Evolutionary conservation across 176 grass and related monocot species (phyloP).

Genomic region (Thinopyrum elongatum): DNA sequence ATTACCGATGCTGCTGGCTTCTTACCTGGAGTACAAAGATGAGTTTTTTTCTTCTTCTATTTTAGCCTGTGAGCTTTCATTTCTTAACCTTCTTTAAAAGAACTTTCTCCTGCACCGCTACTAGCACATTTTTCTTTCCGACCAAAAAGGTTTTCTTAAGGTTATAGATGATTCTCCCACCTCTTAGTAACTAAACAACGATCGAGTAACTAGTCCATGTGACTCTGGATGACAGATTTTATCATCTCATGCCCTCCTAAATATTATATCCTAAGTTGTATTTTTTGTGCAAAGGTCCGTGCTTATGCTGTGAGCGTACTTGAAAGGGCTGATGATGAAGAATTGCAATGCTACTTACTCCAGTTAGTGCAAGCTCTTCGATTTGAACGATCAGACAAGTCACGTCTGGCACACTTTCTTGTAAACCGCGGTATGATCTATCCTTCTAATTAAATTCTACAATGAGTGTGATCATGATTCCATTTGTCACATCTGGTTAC

Average conservation of each 20-base stretch:
- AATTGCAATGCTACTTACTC: slow-evolving; percentile 93
- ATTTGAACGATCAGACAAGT: slow-evolving; percentile 97
- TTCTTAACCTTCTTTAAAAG: neutral
- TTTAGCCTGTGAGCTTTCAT: neutral
- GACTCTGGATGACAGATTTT: neutral
- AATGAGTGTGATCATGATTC: neutral
- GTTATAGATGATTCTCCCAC: slow-evolving; percentile 8
- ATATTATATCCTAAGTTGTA: neutral
- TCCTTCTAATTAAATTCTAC: slow-evolving; percentile 1
- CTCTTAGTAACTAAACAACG: neutral
- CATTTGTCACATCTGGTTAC: slow-evolving; percentile 5
- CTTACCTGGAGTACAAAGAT: neutral
- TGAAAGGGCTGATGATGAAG: slow-evolving; percentile 96
- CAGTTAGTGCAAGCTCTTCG: slow-evolving; percentile 98
- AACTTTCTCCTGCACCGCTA: neutral
- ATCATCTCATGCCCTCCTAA: slow-evolving; percentile 14
- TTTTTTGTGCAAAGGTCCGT: slow-evolving; percentile 62
- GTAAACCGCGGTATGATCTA: slow-evolving; percentile 75
- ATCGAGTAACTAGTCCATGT: neutral
- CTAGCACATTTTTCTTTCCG: neutral
- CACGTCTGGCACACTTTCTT: slow-evolving; percentile 83
- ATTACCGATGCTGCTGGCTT: neutral
- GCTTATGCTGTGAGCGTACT: slow-evolving; percentile 92
- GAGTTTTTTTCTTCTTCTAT: neutral
- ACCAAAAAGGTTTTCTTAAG: neutral